Evolutionary conservation across 2,329 filamentous ascomycete genomes (phyloP).

Genomic region (Microcyclospora pomicola): DNA sequence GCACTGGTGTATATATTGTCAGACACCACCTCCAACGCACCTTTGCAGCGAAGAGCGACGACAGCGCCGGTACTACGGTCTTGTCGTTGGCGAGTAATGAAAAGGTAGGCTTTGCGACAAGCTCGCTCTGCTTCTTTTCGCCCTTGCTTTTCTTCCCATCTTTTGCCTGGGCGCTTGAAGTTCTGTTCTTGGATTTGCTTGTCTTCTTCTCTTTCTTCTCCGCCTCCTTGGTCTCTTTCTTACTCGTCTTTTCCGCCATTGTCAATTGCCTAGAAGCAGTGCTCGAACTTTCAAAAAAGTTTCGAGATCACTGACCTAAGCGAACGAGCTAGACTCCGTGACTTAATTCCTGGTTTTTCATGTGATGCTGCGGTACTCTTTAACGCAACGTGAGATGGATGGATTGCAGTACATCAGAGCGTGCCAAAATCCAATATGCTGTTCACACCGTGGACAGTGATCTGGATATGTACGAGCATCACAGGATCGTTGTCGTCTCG

Average conservation of each 20-base stretch:
- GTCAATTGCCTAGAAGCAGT: neutral
- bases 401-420: too few relatives aligned
- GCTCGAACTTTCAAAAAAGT: neutral
- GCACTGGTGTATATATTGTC: neutral
- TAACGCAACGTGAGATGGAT: too few relatives aligned
- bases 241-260: conserved; percentile 4
- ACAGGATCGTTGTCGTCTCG: too few relatives aligned
- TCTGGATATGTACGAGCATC: too few relatives aligned
- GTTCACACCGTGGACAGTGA: too few relatives aligned
- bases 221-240: conserved; percentile 6
- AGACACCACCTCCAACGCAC: conserved; percentile 1
- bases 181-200: neutral
- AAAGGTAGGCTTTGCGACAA: conserved; percentile 7
- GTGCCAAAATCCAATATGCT: too few relatives aligned
- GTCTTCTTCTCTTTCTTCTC: conserved; percentile 9
- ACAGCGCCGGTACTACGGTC: conserved; percentile 29
- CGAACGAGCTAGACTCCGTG: neutral
- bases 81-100: conserved; percentile 22
- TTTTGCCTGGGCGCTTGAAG: conserved; percentile 1
- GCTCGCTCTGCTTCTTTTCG: conserved; percentile 6
- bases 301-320: too few relatives aligned
- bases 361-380: too few relatives aligned
- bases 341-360: too few relatives aligned
- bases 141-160: conserved; percentile 4
- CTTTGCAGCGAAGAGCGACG: conserved; percentile 33